Evolutionary conservation across 202 grass and related monocot genomes (phyloP).

Genomic region (Bolboschoenoplectus hybrid): DNA sequence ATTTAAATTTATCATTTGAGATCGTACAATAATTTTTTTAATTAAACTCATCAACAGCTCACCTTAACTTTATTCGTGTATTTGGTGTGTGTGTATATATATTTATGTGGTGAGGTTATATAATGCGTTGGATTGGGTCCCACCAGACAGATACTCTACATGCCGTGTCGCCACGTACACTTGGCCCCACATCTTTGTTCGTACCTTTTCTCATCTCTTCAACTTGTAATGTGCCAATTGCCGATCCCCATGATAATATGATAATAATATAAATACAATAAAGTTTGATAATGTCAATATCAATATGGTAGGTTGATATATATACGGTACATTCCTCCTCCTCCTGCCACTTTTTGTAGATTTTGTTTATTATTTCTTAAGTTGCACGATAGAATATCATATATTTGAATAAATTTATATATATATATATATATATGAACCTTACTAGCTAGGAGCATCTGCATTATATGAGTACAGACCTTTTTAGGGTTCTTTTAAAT

Average conservation of each 20-base stretch:
- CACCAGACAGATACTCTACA: not conserved
- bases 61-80: no score
- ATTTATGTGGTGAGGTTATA: not conserved
- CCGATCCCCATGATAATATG: not conserved
- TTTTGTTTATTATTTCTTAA: not conserved
- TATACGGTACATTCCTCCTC: not conserved
- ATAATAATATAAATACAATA: no score
- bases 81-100: no score
- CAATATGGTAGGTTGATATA: not conserved
- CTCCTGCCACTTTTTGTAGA: conserved; percentile 20
- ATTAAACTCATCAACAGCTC: no score
- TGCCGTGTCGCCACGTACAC: conserved; percentile 15
- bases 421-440: not conserved
- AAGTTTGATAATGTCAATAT: no score
- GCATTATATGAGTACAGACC: not conserved
- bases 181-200: not conserved
- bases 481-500: not conserved
- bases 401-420: no score
- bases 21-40: no score
- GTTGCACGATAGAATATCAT: not conserved
- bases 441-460: not conserved
- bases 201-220: not conserved
- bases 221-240: conserved; percentile 22
- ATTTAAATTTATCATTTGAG: no score
- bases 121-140: not conserved